Evolutionary conservation across 1,139 yeast genomes (phyloP), one percentile per base, ranked within the genome.

Genomic region (Debaryomyces coudertii): DNA sequence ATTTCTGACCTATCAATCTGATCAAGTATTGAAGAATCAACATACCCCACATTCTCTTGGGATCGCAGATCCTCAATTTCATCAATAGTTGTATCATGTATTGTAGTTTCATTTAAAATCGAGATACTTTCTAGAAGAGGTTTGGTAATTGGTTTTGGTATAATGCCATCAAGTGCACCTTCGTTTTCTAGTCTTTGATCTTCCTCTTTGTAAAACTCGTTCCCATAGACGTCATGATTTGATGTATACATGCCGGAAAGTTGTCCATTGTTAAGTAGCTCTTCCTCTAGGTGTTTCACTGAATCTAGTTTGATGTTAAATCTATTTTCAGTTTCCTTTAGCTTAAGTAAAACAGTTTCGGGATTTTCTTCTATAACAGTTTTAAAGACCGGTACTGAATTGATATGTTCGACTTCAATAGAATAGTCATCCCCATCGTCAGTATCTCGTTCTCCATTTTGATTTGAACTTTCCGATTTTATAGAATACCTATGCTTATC

Each of bases 361-460:
- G 76, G 74, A 5, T 62, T 60, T 46, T 73, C 77, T 15, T 57
- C 59, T 27, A 52, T 45, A 4, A 73, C 56, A 0, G 76, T 66
- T 45, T 55, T 65, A 57, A 73, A 73, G 0, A 63, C 42, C 1
- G 73, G 69, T 3, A 51, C 39, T 11, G 23, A 18, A 14, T 33
- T 40, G 12, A 25, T 22, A 12, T 37, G 22, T 20, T 35, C 44
- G 5, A 16, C 39, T n/a, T 42, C 15, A 16, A 25, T 25, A 7
- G 15, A 16, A 6, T 40, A 38, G 11, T 40, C 41, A 2, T 43
- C 43, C 12, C 43, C 40, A 18, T 24, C 20, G 7, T 15, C 33
- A 12, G 36, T 45, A 2, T 15, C 9, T 22, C 16, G 41, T 9
- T 35, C 41, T 15, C 38, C 45, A 6, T 20, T 27, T 24, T 45